Conservation (phyloP, 768 basidiomycete species). For the Sutorius australiensis region DNA sequence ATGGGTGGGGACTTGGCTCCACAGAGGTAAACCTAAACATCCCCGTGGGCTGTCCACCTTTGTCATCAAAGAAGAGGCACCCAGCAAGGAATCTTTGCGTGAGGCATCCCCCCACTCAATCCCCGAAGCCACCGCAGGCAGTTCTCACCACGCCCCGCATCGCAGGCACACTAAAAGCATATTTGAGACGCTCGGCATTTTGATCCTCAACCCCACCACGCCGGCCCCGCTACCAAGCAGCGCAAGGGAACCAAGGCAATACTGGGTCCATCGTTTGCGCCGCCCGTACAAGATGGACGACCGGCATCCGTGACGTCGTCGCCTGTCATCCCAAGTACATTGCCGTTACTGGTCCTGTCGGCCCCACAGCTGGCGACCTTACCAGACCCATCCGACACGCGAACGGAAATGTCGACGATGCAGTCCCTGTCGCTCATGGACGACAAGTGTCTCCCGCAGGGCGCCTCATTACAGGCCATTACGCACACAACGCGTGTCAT, state of each 20-base stretch:
- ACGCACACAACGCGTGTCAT: constrained; percentile 84
- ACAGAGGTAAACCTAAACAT: constrained; percentile 42
- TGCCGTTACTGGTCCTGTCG: constrained; percentile 16
- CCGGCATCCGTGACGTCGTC: constrained; percentile 17
- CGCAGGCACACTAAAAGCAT: constrained; percentile 59
- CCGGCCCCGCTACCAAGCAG: constrained; percentile 25
- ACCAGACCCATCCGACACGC: constrained; percentile 19
- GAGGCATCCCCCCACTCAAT: constrained; percentile 20
- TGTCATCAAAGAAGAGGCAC: constrained; percentile 22
- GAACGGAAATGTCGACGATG: constrained; percentile 27
- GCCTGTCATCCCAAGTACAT: constrained; percentile 11
- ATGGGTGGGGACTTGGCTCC: constrained; percentile 79
- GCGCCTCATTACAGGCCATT: constrained; percentile 69
- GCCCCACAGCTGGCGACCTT: constrained; percentile 30
- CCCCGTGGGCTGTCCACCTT: constrained; percentile 19
- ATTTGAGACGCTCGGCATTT: constrained; percentile 69
- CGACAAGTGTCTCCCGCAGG: constrained; percentile 44
- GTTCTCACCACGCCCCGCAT: constrained; percentile 14
- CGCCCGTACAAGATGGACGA: constrained; percentile 11
- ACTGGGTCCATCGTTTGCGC: constrained; percentile 20
- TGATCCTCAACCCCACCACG: constrained; percentile 53
- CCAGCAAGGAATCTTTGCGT: constrained; percentile 18
- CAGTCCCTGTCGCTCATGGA: constrained; percentile 24
- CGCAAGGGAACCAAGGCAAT: constrained; percentile 20
- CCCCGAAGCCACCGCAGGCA: constrained; percentile 8